A percentile compares a stretch with the other conserved stretches of the same genome.
These are phyloP conservation scores for Dendrobium chrysotoxum DNA, from an alignment of 106 monocot genomes.

Conservation along the genomic window DNA sequence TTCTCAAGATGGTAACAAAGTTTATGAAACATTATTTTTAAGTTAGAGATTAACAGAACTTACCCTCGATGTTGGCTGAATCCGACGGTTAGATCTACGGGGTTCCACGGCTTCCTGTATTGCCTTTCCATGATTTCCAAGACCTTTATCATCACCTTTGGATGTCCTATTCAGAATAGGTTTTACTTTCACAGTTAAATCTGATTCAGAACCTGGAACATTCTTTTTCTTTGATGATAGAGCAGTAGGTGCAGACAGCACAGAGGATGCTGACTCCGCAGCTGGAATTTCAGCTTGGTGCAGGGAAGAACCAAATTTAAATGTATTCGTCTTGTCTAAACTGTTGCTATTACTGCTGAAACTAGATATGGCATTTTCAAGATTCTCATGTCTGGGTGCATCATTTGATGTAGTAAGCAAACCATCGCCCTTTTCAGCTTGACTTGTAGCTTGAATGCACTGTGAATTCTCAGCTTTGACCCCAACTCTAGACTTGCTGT, in stretches of 20 bases:
- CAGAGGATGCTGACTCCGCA: neutral
- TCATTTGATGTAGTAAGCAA: conserved; percentile 13
- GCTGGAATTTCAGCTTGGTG: neutral
- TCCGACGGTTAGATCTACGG: conserved; percentile 77
- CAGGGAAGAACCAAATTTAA: conserved; percentile 17
- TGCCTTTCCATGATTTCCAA: conserved; percentile 24
- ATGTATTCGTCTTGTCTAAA: conserved; percentile 16
- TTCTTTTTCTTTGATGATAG: conserved; percentile 28
- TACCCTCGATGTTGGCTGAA: conserved; percentile 93
- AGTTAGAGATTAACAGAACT: neutral
- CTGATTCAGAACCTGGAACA: conserved; percentile 7
- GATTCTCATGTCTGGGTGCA: conserved; percentile 16
- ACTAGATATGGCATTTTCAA: conserved; percentile 12
- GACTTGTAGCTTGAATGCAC: conserved; percentile 17
- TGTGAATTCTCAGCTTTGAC: conserved; percentile 39
- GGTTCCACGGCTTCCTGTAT: conserved; percentile 42
- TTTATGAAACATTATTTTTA: neutral
- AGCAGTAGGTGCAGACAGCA: too few species aligned
- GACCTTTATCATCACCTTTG: conserved; percentile 20
- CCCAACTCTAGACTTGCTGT: conserved; percentile 24
- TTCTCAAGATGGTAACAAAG: neutral
- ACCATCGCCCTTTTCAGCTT: conserved; percentile 27
- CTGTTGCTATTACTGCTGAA: conserved; percentile 19
- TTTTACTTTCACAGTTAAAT: conserved; percentile 25
- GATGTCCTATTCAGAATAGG: conserved; percentile 23